Percentiles rank a stretch among this genome's conserved stretches.
Evolutionary conservation across 2,329 filamentous ascomycete genomes (phyloP).

Genomic region (Stemphylium vesicarium): DNA sequence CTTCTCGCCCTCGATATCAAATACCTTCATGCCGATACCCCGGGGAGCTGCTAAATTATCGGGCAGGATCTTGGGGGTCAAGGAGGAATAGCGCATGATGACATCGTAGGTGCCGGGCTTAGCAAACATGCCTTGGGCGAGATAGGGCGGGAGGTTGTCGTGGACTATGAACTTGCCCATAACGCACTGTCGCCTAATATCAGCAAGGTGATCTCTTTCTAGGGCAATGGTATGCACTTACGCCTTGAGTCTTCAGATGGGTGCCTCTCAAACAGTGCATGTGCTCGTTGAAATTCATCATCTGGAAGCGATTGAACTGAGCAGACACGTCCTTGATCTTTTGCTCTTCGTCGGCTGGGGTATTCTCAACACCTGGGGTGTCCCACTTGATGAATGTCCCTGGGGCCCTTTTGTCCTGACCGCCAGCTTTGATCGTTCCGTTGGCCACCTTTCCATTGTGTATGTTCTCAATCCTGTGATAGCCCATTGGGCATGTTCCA

Average conservation of each 20-base stretch:
- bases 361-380: slow-evolving; percentile 49
- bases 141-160: slow-evolving; percentile 52
- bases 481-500: slow-evolving; percentile 27
- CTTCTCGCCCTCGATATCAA: no score
- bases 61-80: slow-evolving; percentile 35
- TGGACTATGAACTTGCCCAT: slow-evolving; percentile 55
- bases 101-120: slow-evolving; percentile 33
- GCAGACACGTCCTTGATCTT: slow-evolving; percentile 56
- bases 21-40: no score
- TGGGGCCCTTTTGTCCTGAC: slow-evolving; percentile 31
- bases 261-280: slow-evolving; percentile 48
- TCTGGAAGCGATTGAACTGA: slow-evolving; percentile 55
- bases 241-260: slow-evolving; percentile 56
- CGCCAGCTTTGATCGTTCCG: slow-evolving; percentile 32
- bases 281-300: slow-evolving; percentile 52
- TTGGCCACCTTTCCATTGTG: slow-evolving; percentile 34
- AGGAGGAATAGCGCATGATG: slow-evolving; percentile 37
- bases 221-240: slow-evolving; percentile 21
- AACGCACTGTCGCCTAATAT: slow-evolving; percentile 33
- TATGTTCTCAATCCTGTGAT: slow-evolving; percentile 36
- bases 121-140: slow-evolving; percentile 45
- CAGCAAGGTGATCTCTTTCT: not conserved
- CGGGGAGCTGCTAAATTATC: slow-evolving; percentile 50
- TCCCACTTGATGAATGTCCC: slow-evolving; percentile 53
- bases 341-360: slow-evolving; percentile 50